phyloP scores from a whole-genome alignment of 176 grass and related monocot genomes.

The Microstegium vimineum region DNA sequence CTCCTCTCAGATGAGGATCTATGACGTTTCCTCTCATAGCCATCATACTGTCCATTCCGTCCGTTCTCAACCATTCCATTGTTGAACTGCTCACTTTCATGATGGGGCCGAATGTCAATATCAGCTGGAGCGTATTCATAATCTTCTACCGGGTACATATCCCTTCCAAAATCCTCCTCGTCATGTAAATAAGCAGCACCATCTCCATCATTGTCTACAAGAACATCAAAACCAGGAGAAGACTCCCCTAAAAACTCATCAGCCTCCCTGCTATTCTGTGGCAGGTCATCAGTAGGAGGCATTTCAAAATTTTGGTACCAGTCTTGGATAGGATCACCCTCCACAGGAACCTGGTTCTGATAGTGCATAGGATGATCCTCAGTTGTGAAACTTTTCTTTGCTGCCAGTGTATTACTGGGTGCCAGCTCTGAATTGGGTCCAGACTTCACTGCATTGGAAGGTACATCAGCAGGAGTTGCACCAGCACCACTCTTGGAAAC shows the following conservation, averaged over 20 bases:
- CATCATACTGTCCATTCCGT: slow-evolving; percentile 37
- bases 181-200: slow-evolving; percentile 58
- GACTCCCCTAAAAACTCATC: slow-evolving; percentile 74
- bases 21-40: slow-evolving; percentile 58
- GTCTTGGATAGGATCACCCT: slow-evolving; percentile 45
- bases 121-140: slow-evolving; percentile 60
- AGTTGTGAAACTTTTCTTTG: slow-evolving; percentile 32
- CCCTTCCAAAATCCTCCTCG: slow-evolving; percentile 61
- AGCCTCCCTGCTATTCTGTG: slow-evolving; percentile 66
- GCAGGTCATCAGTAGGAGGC: slow-evolving; percentile 42
- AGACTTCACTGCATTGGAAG: slow-evolving; percentile 32
- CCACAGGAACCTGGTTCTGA: slow-evolving; percentile 36
- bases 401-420: slow-evolving; percentile 13
- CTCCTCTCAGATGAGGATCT: slow-evolving; percentile 57
- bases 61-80: slow-evolving; percentile 45
- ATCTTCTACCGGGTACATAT: slow-evolving; percentile 70
- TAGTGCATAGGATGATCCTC: slow-evolving; percentile 45
- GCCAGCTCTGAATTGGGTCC: slow-evolving; percentile 29
- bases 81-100: slow-evolving; percentile 66
- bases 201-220: slow-evolving; percentile 77
- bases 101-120: slow-evolving; percentile 37
- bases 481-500: slow-evolving; percentile 29
- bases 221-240: slow-evolving; percentile 94
- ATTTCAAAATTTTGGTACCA: slow-evolving; percentile 33
- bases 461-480: not conserved